Evolutionary conservation across 345 rosid genomes (phyloP), one percentile per base, ranked within the genome.

Genomic region (Heritiera fomes): DNA sequence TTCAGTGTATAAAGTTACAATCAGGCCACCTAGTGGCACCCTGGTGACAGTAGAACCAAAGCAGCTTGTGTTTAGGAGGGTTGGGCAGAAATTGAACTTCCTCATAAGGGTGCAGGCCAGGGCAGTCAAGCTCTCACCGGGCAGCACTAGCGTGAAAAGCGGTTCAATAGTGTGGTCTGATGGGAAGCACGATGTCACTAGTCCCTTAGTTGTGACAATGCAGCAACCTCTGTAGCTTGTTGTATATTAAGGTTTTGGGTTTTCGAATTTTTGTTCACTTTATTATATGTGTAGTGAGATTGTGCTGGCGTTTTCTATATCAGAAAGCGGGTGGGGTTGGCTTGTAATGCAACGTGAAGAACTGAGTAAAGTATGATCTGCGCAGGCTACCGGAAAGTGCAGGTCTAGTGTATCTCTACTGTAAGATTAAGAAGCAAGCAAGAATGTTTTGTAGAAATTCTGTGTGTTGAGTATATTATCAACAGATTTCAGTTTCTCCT

Each of bases 81-180:
- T 90, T 0, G 92, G 97, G 40, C 98, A 94, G 85, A 96, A 87
- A 82, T 79, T 87, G 80, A 94, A 86, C 75, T 96, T 89, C 81
- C 81, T 90, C 10, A 88, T 92, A 38, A 87, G 91, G 75, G 87
- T 91, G 14, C 70, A 86, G 53, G 86, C 90, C 0, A 77, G 59
- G 41, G 88, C 84, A 67, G 83, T 80, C 49, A 88, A 90, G 78
- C 85, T 94, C 74, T 82, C 90, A 30, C 83, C 91, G 0, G 97
- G 91, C 38, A 86, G 86, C 41, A 87, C 89, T 34, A 90, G 64
- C 75, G 80, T 85, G 74, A 88, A 85, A 85, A 90, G 89, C 53
- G 99, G 98, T 67, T 85, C 91, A 18, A 80, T 96, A 47, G 82
- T 87, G 10, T 94, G 98, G 99, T 90, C 95, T 6, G 97, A 96